Conservation (phyloP, 352 stramenopile species). For the Phytophthora macrochlamydospora region DNA sequence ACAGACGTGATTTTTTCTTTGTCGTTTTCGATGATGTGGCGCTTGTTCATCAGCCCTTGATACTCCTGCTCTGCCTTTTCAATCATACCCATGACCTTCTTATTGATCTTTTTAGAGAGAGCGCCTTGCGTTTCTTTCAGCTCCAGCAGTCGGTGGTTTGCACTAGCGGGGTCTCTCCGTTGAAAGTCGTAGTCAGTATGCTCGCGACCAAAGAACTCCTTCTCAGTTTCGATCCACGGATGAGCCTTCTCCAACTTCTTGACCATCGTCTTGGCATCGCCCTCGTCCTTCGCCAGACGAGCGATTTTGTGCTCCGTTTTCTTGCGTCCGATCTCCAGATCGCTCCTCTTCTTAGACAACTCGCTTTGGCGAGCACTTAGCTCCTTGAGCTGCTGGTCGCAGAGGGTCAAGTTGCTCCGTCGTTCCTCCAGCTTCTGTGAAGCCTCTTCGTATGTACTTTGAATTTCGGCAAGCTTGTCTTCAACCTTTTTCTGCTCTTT, state of each 20-base stretch:
- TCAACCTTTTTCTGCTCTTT: constrained; percentile 78
- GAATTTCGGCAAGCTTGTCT: constrained; percentile 65
- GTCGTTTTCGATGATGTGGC: constrained; percentile 98
- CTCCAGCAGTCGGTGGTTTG: constrained; percentile 87
- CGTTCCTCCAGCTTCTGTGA: constrained; percentile 72
- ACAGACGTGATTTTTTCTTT: constrained; percentile 99
- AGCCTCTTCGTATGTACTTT: constrained; percentile 65
- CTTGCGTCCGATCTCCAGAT: constrained; percentile 94
- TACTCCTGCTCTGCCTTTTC: constrained; percentile 99
- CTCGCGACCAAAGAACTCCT: constrained; percentile 96
- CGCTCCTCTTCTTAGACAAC: constrained; percentile 86
- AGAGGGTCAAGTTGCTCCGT: constrained; percentile 76
- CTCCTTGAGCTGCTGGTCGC: constrained; percentile 92
- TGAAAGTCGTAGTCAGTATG: constrained; percentile 99
- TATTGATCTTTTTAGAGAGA: constrained; percentile 99
- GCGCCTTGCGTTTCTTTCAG: constrained; percentile 94
- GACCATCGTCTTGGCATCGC: constrained; percentile 89
- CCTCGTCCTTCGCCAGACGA: constrained; percentile 93
- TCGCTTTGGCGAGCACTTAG: constrained; percentile 81
- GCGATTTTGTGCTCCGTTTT: constrained; percentile 94
- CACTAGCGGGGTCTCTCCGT: constrained; percentile 82
- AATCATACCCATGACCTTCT: constrained; percentile 99
- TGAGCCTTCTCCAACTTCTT: constrained; percentile 93
- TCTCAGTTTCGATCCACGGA: constrained; percentile 97
- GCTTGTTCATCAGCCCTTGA: constrained; percentile 97